A percentile compares a stretch with the other conserved stretches of the same genome.
Conservation (phyloP, 169 alveolate genomes). For the Plasmodium cynomolgi region DNA sequence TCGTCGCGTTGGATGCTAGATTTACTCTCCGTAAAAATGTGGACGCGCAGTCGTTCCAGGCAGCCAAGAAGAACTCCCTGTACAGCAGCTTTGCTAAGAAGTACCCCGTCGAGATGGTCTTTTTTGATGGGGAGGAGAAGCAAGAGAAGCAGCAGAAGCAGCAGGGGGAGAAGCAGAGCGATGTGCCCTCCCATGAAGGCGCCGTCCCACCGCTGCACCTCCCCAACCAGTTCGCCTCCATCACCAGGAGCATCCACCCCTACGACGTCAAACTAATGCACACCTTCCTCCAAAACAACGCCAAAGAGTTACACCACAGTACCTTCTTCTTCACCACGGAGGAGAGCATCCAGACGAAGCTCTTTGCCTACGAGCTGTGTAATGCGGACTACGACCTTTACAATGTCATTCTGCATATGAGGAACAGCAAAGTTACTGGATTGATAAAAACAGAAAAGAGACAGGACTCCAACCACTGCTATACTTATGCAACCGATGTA, state of each 20-base stretch:
- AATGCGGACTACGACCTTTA: slow-evolving; percentile 52
- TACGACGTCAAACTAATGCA: slow-evolving; percentile 49
- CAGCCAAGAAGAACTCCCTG: neutral
- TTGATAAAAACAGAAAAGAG: slow-evolving; percentile 39
- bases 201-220: neutral
- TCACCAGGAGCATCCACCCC: slow-evolving; percentile 28
- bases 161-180: neutral
- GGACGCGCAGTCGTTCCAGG: neutral
- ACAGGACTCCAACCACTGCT: slow-evolving; percentile 21
- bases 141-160: neutral
- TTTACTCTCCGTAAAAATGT: slow-evolving; percentile 26
- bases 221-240: neutral
- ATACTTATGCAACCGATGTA: slow-evolving; percentile 38
- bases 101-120: slow-evolving; percentile 43
- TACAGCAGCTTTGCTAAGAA: neutral
- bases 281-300: slow-evolving; percentile 14
- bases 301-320: slow-evolving; percentile 10
- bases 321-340: slow-evolving; percentile 22
- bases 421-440: slow-evolving; percentile 8
- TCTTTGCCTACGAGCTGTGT: slow-evolving; percentile 46
- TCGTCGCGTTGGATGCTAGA: slow-evolving; percentile 60
- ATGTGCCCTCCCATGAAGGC: neutral
- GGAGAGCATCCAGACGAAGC: slow-evolving; percentile 12
- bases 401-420: slow-evolving; percentile 21
- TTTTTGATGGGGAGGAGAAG: neutral